Evolutionary conservation across 1,139 yeast species (phyloP).

Genomic region (Chernovozyma aurita): DNA sequence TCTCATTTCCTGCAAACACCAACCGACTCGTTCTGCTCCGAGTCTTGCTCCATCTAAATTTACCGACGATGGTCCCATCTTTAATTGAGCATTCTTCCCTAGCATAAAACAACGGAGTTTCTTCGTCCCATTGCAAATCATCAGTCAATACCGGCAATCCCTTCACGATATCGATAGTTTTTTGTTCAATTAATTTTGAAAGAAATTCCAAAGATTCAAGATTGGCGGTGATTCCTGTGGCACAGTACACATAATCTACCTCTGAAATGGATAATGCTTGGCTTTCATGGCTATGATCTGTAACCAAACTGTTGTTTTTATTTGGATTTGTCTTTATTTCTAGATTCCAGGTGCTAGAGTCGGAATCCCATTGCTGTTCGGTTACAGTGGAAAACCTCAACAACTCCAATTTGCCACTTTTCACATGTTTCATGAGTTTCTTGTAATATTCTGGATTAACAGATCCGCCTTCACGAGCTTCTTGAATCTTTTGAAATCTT

Average conservation of each 20-base stretch:
- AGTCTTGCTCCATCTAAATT: constrained; percentile 45
- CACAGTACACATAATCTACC: constrained; percentile 38
- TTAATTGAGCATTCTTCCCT: constrained; percentile 42
- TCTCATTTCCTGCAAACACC: constrained; percentile 28
- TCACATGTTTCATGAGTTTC: constrained; percentile 25
- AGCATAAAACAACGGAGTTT: constrained; percentile 38
- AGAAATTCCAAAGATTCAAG: constrained; percentile 27
- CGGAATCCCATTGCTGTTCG: too few species aligned
- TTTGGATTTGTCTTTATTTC: constrained; percentile 7
- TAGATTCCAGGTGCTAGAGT: constrained; percentile 20
- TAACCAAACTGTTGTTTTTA: too few species aligned
- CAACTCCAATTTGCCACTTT: constrained; percentile 23
- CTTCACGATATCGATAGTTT: constrained; percentile 27
- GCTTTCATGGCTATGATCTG: too few species aligned
- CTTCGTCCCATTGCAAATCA: constrained; percentile 38
- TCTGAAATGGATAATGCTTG: too few species aligned
- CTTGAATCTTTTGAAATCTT: constrained; percentile 34
- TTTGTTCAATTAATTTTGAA: constrained; percentile 18
- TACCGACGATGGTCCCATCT: constrained; percentile 47
- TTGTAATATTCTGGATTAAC: constrained; percentile 45
- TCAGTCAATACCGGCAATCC: constrained; percentile 46
- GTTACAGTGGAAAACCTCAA: too few species aligned
- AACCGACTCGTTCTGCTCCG: constrained; percentile 46
- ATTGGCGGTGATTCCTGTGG: constrained; percentile 39
- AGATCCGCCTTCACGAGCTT: constrained; percentile 46